Base-by-base conservation (phyloP, 2,329 filamentous ascomycete genomes). In the Fusarium devonianum region DNA sequence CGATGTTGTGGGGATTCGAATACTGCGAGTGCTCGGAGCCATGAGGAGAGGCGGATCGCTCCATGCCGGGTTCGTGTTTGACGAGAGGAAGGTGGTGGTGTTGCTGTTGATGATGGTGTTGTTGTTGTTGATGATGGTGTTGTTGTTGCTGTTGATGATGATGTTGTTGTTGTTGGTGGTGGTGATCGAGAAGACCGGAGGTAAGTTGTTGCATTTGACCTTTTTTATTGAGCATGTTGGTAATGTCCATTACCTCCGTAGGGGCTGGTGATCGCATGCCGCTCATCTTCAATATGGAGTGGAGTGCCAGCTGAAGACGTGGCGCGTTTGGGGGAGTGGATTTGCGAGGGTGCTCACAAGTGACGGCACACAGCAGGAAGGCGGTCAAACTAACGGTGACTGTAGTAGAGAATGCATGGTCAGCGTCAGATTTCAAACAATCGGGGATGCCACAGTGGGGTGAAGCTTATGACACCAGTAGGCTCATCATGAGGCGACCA, bases 1-100 rank as follows among this genome's bases (percentile, higher is more conserved):
- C 71, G 58, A 79, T 72, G 49, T 73, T 75, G 63, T 78, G 75
- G 30, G 73, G 71, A 35, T 72, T 75, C 2, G 81, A 82, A 66
- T 81, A 82, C 50, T 80, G 76, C 5, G 81, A 84, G 66, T 81
- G 78, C 59, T 84, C 82, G 11, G 82, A 84, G 46, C 80, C 80
- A 68, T 85, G 82, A 8, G 82, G 81, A 6, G 82, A 84, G 59
- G 75, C 78, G 36, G 80, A 77, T 49, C 81, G 78, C 46, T 84
- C 81, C 64, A 83, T 76, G 12, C 60, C 66, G 36, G 70, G 63
- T 39, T 74, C 72, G 35, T 64, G 60, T 53, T 73, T 74, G 49
- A 72, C 62, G 53, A 71, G 63, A 45, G 65, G 57, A 39, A 67
- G 64, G 45, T 68, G 69, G 46, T 63, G n/a, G n/a, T n/a, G n/a